Percentiles rank a stretch among this genome's conserved stretches.
Evolutionary conservation across 2,329 filamentous ascomycete species (phyloP).

Genomic region (Neofusicoccum kwambonambiense): DNA sequence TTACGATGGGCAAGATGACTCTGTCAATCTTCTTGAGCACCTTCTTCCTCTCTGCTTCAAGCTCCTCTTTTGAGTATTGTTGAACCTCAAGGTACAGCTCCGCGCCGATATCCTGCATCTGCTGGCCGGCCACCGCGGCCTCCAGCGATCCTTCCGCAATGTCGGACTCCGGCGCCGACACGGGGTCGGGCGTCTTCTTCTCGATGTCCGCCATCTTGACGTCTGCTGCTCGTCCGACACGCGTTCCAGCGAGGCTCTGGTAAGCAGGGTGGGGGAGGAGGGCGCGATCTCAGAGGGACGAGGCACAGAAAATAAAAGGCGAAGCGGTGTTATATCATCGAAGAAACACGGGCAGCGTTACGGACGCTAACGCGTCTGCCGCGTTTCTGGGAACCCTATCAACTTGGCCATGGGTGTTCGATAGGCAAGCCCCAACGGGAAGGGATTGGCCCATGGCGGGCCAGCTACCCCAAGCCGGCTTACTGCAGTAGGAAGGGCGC

Average conservation of each 20-base stretch:
- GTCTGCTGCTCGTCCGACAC: neutral
- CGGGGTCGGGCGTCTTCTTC: slow-evolving; percentile 4
- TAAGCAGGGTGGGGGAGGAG: neutral
- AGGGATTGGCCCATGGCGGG: neutral
- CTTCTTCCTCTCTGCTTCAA: slow-evolving; percentile 42
- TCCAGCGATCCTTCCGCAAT: slow-evolving; percentile 7
- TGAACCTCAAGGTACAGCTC: slow-evolving; percentile 47
- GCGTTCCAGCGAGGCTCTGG: neutral
- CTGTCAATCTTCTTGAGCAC: slow-evolving; percentile 47
- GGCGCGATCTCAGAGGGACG: neutral
- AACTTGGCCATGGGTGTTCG: neutral
- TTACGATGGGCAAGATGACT: slow-evolving; percentile 49
- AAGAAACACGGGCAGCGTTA: neutral
- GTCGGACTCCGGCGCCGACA: neutral
- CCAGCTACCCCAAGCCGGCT: neutral
- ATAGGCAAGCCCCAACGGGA: neutral
- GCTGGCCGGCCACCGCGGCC: neutral
- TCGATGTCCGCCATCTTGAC: slow-evolving; percentile 2
- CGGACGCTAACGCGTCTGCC: slow-evolving; percentile 3
- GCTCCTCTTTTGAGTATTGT: slow-evolving; percentile 44
- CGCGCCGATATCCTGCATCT: slow-evolving; percentile 44
- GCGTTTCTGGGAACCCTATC: neutral
- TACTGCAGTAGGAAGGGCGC: slow-evolving; percentile 5
- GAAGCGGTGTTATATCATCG: neutral
- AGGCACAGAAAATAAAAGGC: too few species aligned